Base-by-base conservation (phyloP, 768 basidiomycete species). In the Collybiopsis luxurians region DNA sequence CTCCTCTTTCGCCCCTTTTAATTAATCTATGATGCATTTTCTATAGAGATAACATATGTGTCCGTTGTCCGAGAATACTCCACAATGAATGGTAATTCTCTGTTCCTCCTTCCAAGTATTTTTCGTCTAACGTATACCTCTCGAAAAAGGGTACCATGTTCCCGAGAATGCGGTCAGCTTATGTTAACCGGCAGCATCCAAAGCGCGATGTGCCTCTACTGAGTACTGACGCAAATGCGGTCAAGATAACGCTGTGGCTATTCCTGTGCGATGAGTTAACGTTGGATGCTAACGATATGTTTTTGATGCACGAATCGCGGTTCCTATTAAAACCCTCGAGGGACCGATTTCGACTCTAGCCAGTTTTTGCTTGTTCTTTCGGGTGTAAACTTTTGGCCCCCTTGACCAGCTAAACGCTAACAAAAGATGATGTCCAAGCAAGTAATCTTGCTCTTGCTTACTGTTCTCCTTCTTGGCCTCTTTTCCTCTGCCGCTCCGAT, bases 391-490 rank as follows among this genome's bases (percentile, higher is more conserved):
- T 9, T 39, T 39, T 39, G 2, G 4, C 5, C 24, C 24, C 21
- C 21, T 45, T 24, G 24, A 5, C 50, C 0, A 39, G 23, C 50
- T 11, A 30, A 50, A 51, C 42, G 27, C 19, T 54, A 26, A 17
- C 12, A 4, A 28, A n/a, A 34, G 40, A 47, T 21, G 49, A 66
- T 67, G 64, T 55, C 56, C 45, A 57, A 59, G 42, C 62, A 60
- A 42, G 26, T 65, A 39, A 55, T 67, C 28, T 56, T 66, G 40
- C 40, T 69, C 42, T 58, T 67, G 59, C 38, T 62, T 50, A 55
- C 65, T 27, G 44, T 70, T 59, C 45, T 67, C 40, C 57, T 67
- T 48, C 56, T 67, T 48, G 59, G 62, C 38, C 59, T 61, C 38
- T 60, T 56, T 26, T 43, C 61, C 34, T 60, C 66, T 17, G 63